Evolutionary conservation across 2,329 filamentous ascomycete genomes (phyloP).

Genomic region (Aspergillus uvarum): DNA sequence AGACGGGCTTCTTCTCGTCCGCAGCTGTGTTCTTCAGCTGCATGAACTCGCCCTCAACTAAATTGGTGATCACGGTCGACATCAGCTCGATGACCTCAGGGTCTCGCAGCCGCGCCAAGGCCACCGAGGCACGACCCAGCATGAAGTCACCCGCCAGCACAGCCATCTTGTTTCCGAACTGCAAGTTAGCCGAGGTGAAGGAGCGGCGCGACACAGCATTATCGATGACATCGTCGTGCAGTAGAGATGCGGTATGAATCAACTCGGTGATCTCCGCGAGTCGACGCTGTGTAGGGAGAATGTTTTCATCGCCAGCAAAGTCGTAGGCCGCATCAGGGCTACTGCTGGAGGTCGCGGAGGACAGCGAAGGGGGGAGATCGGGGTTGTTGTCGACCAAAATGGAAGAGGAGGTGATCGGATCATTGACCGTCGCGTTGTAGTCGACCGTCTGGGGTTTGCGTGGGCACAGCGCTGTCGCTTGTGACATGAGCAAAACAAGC

Average conservation of each 20-base stretch:
- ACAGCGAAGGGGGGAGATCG: constrained; percentile 53
- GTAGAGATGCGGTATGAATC: constrained; percentile 92
- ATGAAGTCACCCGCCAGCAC: constrained; percentile 97
- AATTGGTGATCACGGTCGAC: constrained; percentile 93
- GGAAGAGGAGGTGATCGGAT: constrained; percentile 58
- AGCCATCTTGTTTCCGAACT: constrained; percentile 99
- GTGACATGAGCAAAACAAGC: constrained; percentile 93
- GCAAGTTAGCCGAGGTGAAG: constrained; percentile 82
- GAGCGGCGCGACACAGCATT: constrained; percentile 82
- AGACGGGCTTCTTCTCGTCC: constrained; percentile 80
- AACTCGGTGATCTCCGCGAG: constrained; percentile 96
- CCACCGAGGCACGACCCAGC: constrained; percentile 87
- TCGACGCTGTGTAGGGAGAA: constrained; percentile 88
- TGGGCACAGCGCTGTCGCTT: constrained; percentile 81
- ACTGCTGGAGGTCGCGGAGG: constrained; percentile 34
- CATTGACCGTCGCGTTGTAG: constrained; percentile 52
- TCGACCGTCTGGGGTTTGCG: constrained; percentile 51
- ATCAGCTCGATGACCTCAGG: constrained; percentile 93
- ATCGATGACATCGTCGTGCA: constrained; percentile 98
- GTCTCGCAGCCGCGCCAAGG: constrained; percentile 83
- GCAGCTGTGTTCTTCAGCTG: constrained; percentile 93
- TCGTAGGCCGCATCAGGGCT: constrained; percentile 38
- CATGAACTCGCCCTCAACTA: constrained; percentile 99
- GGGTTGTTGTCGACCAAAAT: constrained; percentile 83
- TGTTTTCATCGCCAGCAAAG: constrained; percentile 53